Base-by-base conservation (phyloP, 2,329 filamentous ascomycete genomes). In the Lasiodiplodia sp. region DNA sequence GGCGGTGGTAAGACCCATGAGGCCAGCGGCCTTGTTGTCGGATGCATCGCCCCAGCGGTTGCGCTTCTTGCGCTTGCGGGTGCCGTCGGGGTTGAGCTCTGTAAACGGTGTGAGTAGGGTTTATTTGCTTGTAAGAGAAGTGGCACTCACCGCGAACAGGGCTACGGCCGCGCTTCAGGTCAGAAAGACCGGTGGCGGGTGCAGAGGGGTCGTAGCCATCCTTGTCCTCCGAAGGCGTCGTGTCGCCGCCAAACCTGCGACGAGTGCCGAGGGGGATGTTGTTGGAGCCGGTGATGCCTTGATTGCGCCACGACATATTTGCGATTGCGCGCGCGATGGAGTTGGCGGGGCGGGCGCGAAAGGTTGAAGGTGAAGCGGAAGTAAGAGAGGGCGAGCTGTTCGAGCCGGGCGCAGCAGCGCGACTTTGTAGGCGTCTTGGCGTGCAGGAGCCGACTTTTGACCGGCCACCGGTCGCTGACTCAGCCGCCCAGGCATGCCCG, bases 31-130 rank as follows among this genome's bases (percentile, higher is more conserved):
- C 86, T 99, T 99, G 85, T 99, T 99, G 83, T 99, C 96, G 67
- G 93, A 91, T 70, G 93, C 93, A 82, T 98, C 95, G 73, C 96
- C 96, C 96, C 96, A 99, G 79, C 96, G 91, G 81, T 99, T 99
- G 80, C 95, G 92, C 91, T 97, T 98, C 90, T 97, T 97, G 81
- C 96, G 93, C 76, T 92, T 92, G 79, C 92, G 92, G 71, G 91
- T 88, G 69, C 93, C 95, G 82, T 97, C 94, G 44, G 81, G 75
- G 70, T 80, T 78, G 56, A 81, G 71, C 69, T 81, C 78, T 70
- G 73, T 72, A 52, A 16, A 21, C 2, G 4, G 34, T 34, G 16
- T 62, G 16, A 63, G 4, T 23, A 34, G 14, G n/a, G 5, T 4
- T 21, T 44, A 25, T 8, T 34, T 28, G 14, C 25, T 25, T 18